Evolutionary conservation across 352 stramenopile species (phyloP), one percentile per base, ranked within the genome.

Genomic region (Halophytophthora polymorphica): DNA sequence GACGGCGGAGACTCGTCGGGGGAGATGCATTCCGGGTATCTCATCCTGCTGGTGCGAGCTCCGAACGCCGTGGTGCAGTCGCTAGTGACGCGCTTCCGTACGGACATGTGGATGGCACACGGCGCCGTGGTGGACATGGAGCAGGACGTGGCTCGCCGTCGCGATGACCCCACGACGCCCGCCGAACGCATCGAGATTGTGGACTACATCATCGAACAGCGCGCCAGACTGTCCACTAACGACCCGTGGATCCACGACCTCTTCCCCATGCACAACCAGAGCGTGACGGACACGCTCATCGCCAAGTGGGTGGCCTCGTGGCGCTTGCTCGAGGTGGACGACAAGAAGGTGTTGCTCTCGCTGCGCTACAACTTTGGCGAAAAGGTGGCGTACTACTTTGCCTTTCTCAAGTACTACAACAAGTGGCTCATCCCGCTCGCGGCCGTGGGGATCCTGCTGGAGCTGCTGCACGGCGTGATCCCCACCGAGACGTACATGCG

Each of bases 371-470:
- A 95, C 50, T 95, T 93, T 59, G 84, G 84, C 22, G 84, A 95
- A 40, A 92, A 92, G 35, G 84, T 95, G 29, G 72, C 82, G 39
- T 95, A 90, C 61, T 95, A 95, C 56, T 95, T 93, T 45, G 83
- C 79, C 33, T 92, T 92, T 41, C 70, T 90, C 46, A 80, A 90
- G 46, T 92, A 79, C 42, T 95, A 95, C 76, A 90, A 92, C 49
- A 70, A 61, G 14, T 72, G 68, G 55, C 65, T 95, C 6, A 68
- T 93, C 21, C 84, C 84, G 28, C 69, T 95, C 21, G 84, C 82
- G n/a, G 56, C 74, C 7, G 35, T 86, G 15, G 84, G 84, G 0
- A 66, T 88, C 25, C 42, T 86, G n/a, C 56, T 89, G 43, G 66
- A 84, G 19, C 33, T 86, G 12, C 33, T 87, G 7, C 72, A 71